Evolutionary conservation across 352 stramenopile species (phyloP).

Genomic region (Blastocystis sp.): DNA sequence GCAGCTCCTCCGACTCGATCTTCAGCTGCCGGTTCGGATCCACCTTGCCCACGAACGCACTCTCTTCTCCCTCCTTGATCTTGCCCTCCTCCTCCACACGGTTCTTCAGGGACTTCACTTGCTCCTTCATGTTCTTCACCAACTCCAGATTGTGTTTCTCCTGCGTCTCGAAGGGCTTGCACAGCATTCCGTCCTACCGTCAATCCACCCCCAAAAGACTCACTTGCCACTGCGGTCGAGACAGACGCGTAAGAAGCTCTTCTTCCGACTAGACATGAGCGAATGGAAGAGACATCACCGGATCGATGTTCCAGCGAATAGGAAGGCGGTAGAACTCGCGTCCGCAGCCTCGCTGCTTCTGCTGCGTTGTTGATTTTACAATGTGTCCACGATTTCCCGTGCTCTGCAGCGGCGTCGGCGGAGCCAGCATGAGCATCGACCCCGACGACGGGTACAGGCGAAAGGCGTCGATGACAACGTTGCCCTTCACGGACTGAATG

Average conservation of each 20-base stretch:
- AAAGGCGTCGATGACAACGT: slow-evolving; percentile 99
- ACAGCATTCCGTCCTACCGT: slow-evolving; percentile 56
- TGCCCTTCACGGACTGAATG: slow-evolving; percentile 97
- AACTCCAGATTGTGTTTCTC: slow-evolving; percentile 8
- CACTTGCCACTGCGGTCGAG: slow-evolving; percentile 54
- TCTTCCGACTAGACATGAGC: slow-evolving; percentile 35
- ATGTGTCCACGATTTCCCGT: slow-evolving; percentile 60
- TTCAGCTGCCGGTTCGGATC: slow-evolving; percentile 57
- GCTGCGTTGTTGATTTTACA: slow-evolving; percentile 52
- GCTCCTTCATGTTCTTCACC: slow-evolving; percentile 27
- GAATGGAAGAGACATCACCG: background rate
- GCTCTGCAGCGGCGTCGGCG: slow-evolving; percentile 47
- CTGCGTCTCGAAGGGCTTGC: slow-evolving; percentile 15
- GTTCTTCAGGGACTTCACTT: slow-evolving; percentile 41
- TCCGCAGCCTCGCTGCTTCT: slow-evolving; percentile 59
- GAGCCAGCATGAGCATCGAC: slow-evolving; percentile 2
- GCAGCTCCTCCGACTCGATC: slow-evolving; percentile 36
- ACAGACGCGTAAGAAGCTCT: slow-evolving; percentile 42
- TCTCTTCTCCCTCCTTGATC: background rate
- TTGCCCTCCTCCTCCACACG: slow-evolving; percentile 43
- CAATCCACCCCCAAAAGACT: background rate
- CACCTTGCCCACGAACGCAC: slow-evolving; percentile 16
- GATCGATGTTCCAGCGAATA: slow-evolving; percentile 60
- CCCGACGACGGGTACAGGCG: slow-evolving; percentile 72
- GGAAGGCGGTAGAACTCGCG: slow-evolving; percentile 59